Evolutionary conservation across 2,329 filamentous ascomycete species (phyloP), one percentile per base, ranked within the genome.

Genomic region (Colletotrichum tropicicola): DNA sequence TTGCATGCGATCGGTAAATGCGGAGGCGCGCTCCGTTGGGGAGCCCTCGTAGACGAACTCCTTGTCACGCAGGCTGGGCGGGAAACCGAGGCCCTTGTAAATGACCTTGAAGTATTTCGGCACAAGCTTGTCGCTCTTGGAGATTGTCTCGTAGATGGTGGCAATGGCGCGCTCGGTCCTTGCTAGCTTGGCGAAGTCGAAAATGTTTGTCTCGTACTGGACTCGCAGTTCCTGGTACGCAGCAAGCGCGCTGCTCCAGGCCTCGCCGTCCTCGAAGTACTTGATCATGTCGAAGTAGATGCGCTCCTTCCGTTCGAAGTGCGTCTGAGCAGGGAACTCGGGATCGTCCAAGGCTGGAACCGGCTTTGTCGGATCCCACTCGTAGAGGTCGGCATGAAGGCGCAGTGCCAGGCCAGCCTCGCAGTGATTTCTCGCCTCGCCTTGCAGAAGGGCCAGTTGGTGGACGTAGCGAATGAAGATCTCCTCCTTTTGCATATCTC

Each of bases 391-490:
- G 2, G 95, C 94, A 75, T 98, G 96, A 59, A 98, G 87, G 41
- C 93, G 91, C 37, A 98, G 84, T 4, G 94, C 94, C 67, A 98
- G 85, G 12, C 94, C 96, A 13, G 95, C 95, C 78, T 98, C 94
- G 0, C 93, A 92, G 68, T 90, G 88, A 71, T 97, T 96, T 62
- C 91, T 85, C 4, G 91, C 87, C 41, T 90, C 87, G 8, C 87
- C 85, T 75, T 98, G 95, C 12, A 96, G 82, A 39, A 89, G 82
- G 3, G 94, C 92, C 19, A 98, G 85, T 76, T 98, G 94, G 74
- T 98, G 95, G 13, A 98, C 94, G 72, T 98, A 98, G 69, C 94
- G 91, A 68, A 97, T 92, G 77, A 97, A 98, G 61, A 98, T 97
- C 72, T 98, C 94, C 75, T 97, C 94, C 73, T 97, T 97, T 70